Conservation (phyloP, 2,329 filamentous ascomycete genomes). For the Colletotrichum tanaceti region DNA sequence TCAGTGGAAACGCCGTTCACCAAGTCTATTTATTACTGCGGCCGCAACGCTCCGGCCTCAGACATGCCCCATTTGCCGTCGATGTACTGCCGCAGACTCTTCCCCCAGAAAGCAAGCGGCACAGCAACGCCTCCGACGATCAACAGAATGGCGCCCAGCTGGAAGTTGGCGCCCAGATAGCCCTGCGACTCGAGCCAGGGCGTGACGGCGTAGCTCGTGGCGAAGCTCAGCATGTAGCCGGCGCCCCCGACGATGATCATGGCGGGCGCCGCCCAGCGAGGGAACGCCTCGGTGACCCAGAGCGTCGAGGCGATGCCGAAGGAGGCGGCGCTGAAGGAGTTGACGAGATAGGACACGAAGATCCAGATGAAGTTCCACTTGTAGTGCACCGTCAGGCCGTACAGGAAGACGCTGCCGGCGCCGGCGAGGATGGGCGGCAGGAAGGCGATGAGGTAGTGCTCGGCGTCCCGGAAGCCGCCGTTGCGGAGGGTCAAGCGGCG, state of each 20-base stretch:
- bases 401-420: conserved; percentile 41
- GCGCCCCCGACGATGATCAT: conserved; percentile 37
- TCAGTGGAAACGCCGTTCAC: background rate
- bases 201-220: conserved; percentile 17
- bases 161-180: conserved; percentile 35
- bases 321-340: conserved; percentile 42
- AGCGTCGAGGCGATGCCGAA: conserved; percentile 43
- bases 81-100: conserved; percentile 45
- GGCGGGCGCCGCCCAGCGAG: conserved; percentile 44
- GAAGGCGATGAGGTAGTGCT: conserved; percentile 45
- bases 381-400: conserved; percentile 42
- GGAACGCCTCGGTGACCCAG: conserved; percentile 46
- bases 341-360: conserved; percentile 39
- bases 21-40: conserved; percentile 42
- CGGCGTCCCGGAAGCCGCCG: conserved; percentile 44
- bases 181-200: conserved; percentile 38
- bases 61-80: conserved; percentile 43
- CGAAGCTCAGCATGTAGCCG: conserved; percentile 37
- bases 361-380: conserved; percentile 36
- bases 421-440: conserved; percentile 42
- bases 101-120: conserved; percentile 46
- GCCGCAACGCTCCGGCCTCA: conserved; percentile 44
- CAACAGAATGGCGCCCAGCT: conserved; percentile 40
- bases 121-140: conserved; percentile 43
- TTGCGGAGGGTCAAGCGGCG: conserved; percentile 43